Evolutionary conservation across 208 protist species (phyloP).

Genomic region (Lotmaria passim): DNA sequence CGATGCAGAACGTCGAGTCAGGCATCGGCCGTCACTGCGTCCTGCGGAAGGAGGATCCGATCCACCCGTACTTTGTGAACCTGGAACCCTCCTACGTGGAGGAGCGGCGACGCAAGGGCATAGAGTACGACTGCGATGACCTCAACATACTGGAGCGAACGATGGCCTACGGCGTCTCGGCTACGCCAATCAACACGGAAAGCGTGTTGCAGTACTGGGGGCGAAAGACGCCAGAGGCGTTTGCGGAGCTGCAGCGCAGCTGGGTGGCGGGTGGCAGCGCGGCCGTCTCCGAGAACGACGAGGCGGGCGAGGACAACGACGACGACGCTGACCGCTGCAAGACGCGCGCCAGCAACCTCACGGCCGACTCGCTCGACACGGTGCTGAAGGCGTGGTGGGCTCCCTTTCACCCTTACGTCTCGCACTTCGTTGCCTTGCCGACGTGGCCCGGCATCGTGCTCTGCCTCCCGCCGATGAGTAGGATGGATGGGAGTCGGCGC

Average conservation of each 20-base stretch:
- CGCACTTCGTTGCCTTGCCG: constrained; percentile 74
- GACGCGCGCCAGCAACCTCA: neutral
- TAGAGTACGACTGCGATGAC: constrained; percentile 60
- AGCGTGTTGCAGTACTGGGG: constrained; percentile 27
- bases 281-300: neutral
- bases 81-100: constrained; percentile 68
- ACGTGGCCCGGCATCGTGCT: constrained; percentile 62
- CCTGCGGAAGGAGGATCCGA: constrained; percentile 45
- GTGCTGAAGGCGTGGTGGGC: constrained; percentile 39
- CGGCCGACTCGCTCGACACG: constrained; percentile 24
- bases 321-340: neutral
- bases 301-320: neutral
- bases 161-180: constrained; percentile 78
- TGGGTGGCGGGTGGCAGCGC: constrained; percentile 17
- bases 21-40: constrained; percentile 42
- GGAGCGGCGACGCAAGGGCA: constrained; percentile 44
- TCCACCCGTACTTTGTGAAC: constrained; percentile 80
- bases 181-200: constrained; percentile 32
- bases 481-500: constrained; percentile 10
- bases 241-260: constrained; percentile 19
- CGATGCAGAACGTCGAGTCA: constrained; percentile 22
- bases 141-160: constrained; percentile 75
- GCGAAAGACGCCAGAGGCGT: constrained; percentile 18
- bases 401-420: constrained; percentile 42
- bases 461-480: constrained; percentile 30